Base-by-base conservation (phyloP, 2,329 filamentous ascomycete species). In the Amesomyces nigricolor region DNA sequence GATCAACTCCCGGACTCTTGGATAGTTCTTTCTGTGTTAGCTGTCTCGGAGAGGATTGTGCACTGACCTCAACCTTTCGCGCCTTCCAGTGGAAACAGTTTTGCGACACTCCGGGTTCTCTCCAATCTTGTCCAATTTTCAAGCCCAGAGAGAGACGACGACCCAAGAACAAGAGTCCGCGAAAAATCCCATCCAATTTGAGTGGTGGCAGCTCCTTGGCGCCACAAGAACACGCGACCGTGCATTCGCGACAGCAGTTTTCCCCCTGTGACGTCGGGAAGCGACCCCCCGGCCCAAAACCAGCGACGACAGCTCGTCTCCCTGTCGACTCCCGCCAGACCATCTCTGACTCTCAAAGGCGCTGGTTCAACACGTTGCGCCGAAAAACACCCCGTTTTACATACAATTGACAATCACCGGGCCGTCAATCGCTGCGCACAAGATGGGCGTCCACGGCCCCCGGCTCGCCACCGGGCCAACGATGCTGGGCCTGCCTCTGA, bases 401-500 rank as follows among this genome's bases (percentile, higher is more conserved):
- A 14, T 29, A 11, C 5, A 47, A 16, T 26, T n/a, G 35, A 29
- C 52, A 46, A 39, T 11, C 46, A 40, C 39, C 52, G 40, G 40
- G 19, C 43, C n/a, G 8, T 16, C 37, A 38, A 48, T 47, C 16
- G 48, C 43, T 47, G 37, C 47, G 26, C 11, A 2, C 51, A 51
- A 22, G 63, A 77, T 77, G 75, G 72, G 72, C 61, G 65, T 75
- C 59, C 68, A 73, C 53, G 72, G 75, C 61, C 65, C 67, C 53
- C 66, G 69, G 49, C 67, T 70, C 59, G 65, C 69, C 44, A 68
- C 67, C 58, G 73, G 73, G 54, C 76, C 77, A 57, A 75, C 70
- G 26, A 65, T 79, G 51, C 68, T 83, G 63, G 84, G 85, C 59
- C 66, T 88, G 63, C 79, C 85, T 45, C 78, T 87, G 77, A 88